A percentile compares a stretch with the other conserved stretches of the same genome.
Evolutionary conservation across 805 yeast genomes (phyloP).

Genomic region (Maudiozyma bulderi): DNA sequence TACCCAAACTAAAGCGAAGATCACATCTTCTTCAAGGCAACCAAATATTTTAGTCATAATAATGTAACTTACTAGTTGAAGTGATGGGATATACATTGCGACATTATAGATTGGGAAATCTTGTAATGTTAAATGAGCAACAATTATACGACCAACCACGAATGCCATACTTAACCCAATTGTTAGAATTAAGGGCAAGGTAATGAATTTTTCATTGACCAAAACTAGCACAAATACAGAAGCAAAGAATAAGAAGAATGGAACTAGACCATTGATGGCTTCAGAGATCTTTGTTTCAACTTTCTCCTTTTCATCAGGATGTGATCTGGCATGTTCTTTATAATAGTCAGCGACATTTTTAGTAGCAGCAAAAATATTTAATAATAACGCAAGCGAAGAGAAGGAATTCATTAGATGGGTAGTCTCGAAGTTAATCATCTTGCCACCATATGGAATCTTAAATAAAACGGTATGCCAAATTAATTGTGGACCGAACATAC

Average conservation of each 20-base stretch:
- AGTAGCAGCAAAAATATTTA: conserved; percentile 63
- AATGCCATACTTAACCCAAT: conserved; percentile 75
- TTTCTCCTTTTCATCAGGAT: conserved; percentile 8
- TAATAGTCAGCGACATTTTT: conserved; percentile 47
- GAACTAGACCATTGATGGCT: conserved; percentile 51
- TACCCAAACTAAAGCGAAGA: conserved; percentile 48
- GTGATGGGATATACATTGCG: conserved; percentile 58
- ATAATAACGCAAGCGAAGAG: conserved; percentile 48
- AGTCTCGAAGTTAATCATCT: conserved; percentile 30
- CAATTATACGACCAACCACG: conserved; percentile 79
- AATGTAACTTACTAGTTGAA: conserved; percentile 33
- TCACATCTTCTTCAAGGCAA: conserved; percentile 33
- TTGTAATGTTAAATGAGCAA: conserved; percentile 77
- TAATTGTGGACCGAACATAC: conserved; percentile 54
- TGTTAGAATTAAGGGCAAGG: conserved; percentile 54
- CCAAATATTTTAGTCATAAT: conserved; percentile 23
- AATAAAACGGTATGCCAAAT: conserved; percentile 47
- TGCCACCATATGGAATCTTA: conserved; percentile 7
- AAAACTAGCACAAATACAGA: conserved; percentile 40
- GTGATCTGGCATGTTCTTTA: conserved; percentile 22
- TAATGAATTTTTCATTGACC: conserved; percentile 40
- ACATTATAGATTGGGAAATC: conserved; percentile 64
- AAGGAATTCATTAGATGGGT: conserved; percentile 44
- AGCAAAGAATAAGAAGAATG: conserved; percentile 53
- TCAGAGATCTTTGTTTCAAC: conserved; percentile 14